Evolutionary conservation across 2,329 filamentous ascomycete genomes (phyloP).

Genomic region (Amauroascus verrucosus): DNA sequence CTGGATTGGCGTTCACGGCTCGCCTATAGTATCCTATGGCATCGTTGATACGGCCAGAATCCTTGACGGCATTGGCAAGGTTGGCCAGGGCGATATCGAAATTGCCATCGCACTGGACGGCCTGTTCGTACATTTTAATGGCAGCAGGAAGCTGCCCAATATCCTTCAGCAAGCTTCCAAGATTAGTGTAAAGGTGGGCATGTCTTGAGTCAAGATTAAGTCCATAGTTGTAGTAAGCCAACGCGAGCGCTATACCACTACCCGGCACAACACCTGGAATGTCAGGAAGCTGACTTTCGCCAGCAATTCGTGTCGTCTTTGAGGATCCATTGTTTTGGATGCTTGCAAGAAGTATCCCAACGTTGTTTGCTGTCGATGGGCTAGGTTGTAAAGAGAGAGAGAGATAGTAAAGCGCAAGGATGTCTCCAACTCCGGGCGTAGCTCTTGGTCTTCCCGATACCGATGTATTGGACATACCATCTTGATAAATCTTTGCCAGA

Average conservation of each 20-base stretch:
- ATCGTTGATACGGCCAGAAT: slow-evolving; percentile 83
- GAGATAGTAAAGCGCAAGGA: slow-evolving; percentile 87
- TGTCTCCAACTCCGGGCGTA: slow-evolving; percentile 74
- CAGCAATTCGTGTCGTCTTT: slow-evolving; percentile 28
- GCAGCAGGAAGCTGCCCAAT: slow-evolving; percentile 85
- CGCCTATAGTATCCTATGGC: slow-evolving; percentile 86
- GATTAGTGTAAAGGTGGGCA: slow-evolving; percentile 91
- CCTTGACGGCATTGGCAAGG: slow-evolving; percentile 93
- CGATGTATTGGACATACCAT: slow-evolving; percentile 72
- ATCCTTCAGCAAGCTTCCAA: slow-evolving; percentile 90
- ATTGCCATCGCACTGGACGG: slow-evolving; percentile 79
- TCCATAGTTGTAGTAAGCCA: slow-evolving; percentile 94
- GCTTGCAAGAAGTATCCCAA: slow-evolving; percentile 90
- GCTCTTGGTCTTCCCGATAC: slow-evolving; percentile 48
- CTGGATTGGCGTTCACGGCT: slow-evolving; percentile 81
- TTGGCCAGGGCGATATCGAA: slow-evolving; percentile 98
- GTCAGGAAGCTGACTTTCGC: slow-evolving; percentile 35
- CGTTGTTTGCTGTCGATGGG: slow-evolving; percentile 95
- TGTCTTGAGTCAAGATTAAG: slow-evolving; percentile 76
- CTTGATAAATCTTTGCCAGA: slow-evolving; percentile 93
- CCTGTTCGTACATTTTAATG: slow-evolving; percentile 94
- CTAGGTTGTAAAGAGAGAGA: slow-evolving; percentile 90
- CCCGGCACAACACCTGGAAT: slow-evolving; percentile 75
- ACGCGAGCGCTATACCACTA: slow-evolving; percentile 74
- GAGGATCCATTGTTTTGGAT: slow-evolving; percentile 60